Evolutionary conservation across 2,329 filamentous ascomycete species (phyloP), one percentile per base, ranked within the genome.

Genomic region (Pseudogymnoascus sp.): DNA sequence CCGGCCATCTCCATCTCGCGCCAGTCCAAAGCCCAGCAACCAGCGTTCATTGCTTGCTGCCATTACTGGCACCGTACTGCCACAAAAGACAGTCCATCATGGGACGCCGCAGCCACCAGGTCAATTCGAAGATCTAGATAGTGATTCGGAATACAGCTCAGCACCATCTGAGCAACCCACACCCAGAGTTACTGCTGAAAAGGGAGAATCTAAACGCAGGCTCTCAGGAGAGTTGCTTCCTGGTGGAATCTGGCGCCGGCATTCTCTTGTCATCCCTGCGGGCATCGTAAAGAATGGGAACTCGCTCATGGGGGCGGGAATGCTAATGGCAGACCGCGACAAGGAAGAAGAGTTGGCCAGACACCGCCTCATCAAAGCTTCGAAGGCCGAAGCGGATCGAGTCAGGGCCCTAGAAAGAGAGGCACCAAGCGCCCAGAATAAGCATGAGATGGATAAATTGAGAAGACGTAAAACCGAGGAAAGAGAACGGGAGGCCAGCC

Each of bases 231-330:
- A 53, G 15, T 18, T 53, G 33, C 47, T 53, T n/a, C 47, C 47
- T 53, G 47, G 47, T 53, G 47, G 47, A 53, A 53, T 53, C n/a
- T 53, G 47, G 47, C 47, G 28, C 8, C 47, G 47, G 1, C 47
- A 53, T 33, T 53, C 47, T 18, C 28, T 53, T 53, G 57, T 58
- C 14, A 39, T 58, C 22, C 57, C 57, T 38, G 57, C 35, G 33
- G 57, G 57, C 12, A 58, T 58, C 28, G 37, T 58, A 8, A 58
- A 28, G 14, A 9, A 39, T 30, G 57, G 57, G 14, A 37, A 38
- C 9, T 37, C 57, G 18, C 18, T 37, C 7, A 39, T 58, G 57
- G 57, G 57, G 9, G 35, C 57, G n/a, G 57, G 57, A 58, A 37
- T 58, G 25, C n/a, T 58, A 39, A 38, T 37, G 57, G 12, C 20